Percentiles rank a stretch among this genome's conserved stretches.
Evolutionary conservation across 495 filamentous ascomycete species (phyloP).

Genomic region (Tuber magnatum): DNA sequence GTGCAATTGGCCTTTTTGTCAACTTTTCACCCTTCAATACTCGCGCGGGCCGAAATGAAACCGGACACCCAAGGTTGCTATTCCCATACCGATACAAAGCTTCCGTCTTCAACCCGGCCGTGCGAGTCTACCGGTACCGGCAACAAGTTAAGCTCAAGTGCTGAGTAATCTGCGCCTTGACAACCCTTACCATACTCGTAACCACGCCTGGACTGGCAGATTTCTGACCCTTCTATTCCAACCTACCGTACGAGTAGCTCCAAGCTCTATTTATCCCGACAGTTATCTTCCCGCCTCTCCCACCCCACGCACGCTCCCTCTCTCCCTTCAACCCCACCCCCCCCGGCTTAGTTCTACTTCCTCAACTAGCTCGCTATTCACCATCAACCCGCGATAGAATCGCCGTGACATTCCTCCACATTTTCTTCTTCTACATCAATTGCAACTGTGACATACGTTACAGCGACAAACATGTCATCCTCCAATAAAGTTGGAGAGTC

Average conservation of each 20-base stretch:
- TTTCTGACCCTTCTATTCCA: background rate
- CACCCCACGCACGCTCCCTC: background rate
- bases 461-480: background rate
- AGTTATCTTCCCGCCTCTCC: background rate
- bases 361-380: background rate
- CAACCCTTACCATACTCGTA: background rate
- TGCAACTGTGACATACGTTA: background rate
- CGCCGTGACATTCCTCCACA: background rate
- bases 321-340: background rate
- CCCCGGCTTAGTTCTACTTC: background rate
- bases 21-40: background rate
- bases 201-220: too few species aligned
- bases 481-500: background rate
- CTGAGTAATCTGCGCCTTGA: background rate
- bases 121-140: too few species aligned
- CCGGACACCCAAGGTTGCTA: too few species aligned
- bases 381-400: background rate
- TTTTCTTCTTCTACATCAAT: background rate
- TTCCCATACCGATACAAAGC: too few species aligned
- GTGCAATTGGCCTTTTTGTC: background rate
- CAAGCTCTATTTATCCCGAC: background rate
- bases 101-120: too few species aligned
- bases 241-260: too few species aligned
- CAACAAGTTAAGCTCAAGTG: background rate
- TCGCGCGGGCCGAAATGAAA: too few species aligned